phyloP scores from a whole-genome alignment of 73 alveolate species.

The Paramecium biaurelia region DNA sequence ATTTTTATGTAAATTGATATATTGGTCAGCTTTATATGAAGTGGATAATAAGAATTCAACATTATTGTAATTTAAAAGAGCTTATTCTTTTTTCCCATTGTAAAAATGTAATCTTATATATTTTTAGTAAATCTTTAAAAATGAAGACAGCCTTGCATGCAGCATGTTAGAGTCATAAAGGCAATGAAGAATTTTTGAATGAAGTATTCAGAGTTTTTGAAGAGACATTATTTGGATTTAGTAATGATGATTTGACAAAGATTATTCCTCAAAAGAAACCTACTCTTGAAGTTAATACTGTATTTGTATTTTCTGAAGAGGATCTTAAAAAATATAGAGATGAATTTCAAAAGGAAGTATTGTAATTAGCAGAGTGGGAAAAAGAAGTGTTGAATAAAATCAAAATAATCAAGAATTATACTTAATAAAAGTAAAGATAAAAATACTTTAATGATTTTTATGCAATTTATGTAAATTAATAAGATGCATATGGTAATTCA shows the following conservation, averaged over 20 bases:
- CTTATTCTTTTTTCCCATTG: constrained; percentile 18
- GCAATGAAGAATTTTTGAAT: neutral
- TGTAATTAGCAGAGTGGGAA: neutral
- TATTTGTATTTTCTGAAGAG: neutral
- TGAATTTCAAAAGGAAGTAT: neutral
- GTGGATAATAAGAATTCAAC: neutral
- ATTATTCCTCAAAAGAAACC: neutral
- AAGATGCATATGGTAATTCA: constrained; percentile 6
- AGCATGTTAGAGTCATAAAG: neutral
- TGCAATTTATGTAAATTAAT: neutral
- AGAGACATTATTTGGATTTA: neutral
- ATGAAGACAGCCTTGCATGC: constrained; percentile 32
- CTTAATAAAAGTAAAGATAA: neutral
- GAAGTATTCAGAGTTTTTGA: neutral
- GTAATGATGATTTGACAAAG: neutral
- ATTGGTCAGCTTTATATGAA: constrained; percentile 3
- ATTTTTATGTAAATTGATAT: neutral
- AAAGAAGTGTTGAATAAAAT: neutral
- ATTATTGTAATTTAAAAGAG: neutral
- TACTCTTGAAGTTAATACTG: neutral
- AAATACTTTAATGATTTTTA: neutral
- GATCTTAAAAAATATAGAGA: neutral
- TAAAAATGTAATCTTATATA: neutral
- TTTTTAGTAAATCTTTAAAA: neutral
- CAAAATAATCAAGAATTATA: neutral